Evolutionary conservation across 2,329 filamentous ascomycete genomes (phyloP).

Genomic region (Colletotrichum sp.): DNA sequence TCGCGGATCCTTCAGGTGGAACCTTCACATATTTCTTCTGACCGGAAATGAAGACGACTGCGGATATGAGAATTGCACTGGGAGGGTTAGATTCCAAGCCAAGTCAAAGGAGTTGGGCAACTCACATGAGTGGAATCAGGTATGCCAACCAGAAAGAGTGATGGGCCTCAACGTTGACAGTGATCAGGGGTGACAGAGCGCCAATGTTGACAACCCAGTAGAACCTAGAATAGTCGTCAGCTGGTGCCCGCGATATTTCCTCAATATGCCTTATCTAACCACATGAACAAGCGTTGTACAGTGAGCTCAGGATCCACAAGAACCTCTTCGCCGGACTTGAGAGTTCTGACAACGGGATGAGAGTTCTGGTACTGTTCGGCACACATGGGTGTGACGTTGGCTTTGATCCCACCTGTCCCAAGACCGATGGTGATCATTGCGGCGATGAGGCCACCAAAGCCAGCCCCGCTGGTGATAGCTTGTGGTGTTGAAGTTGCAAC

Average conservation of each 20-base stretch:
- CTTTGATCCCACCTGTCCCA: slow-evolving; percentile 73
- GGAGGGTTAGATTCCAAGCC: not conserved
- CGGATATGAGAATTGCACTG: slow-evolving; percentile 8
- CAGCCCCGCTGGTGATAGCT: slow-evolving; percentile 38
- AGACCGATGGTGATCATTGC: slow-evolving; percentile 68
- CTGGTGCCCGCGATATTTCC: too few relatives aligned
- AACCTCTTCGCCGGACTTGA: slow-evolving; percentile 60
- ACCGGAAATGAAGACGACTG: not conserved
- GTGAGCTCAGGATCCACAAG: slow-evolving; percentile 72
- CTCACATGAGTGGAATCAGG: slow-evolving; percentile 26
- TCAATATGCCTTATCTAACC: not conserved
- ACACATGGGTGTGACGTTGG: slow-evolving; percentile 63
- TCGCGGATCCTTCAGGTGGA: slow-evolving; percentile 2
- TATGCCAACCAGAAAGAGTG: slow-evolving; percentile 16
- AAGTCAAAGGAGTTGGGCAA: not conserved
- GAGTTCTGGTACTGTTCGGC: slow-evolving; percentile 69
- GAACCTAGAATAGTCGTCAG: slow-evolving; percentile 54
- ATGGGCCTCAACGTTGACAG: slow-evolving; percentile 5
- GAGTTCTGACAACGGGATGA: slow-evolving; percentile 51
- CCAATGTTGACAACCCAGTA: slow-evolving; percentile 63
- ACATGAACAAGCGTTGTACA: slow-evolving; percentile 71
- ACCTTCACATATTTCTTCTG: slow-evolving; percentile 13
- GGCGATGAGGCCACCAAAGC: slow-evolving; percentile 56
- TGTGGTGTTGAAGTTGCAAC: slow-evolving; percentile 52
- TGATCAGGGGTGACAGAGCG: slow-evolving; percentile 54